Evolutionary conservation across 768 basidiomycete genomes (phyloP), one percentile per base, ranked within the genome.

Genomic region (Trametes elegans): DNA sequence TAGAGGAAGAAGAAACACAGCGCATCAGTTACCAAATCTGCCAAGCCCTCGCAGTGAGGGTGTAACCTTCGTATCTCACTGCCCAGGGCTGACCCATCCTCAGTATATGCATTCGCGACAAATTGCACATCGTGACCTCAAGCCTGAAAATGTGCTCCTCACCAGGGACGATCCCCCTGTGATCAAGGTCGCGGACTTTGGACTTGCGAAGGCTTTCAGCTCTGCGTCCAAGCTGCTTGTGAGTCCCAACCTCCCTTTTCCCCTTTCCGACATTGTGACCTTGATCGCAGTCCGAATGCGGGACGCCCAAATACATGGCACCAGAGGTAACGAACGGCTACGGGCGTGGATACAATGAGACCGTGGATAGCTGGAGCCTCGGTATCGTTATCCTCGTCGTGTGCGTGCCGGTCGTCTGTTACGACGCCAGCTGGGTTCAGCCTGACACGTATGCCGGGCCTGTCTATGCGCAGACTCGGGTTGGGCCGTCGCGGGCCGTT

Each of bases 111-210:
- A 90, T 57, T 74, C 73, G 5, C 74, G 82, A 62, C 88, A 87
- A 14, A 85, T 98, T 35, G 81, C 91, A 0, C 96, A 98, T 71
- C 87, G 96, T 40, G 96, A 98, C 69, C 73, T 97, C 39, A 97
- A 97, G 68, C 94, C 94, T 0, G 88, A 90, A 87, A 95, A 96
- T 61, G 83, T 95, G 7, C 79, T 96, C 2, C 71, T 97, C 13
- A 93, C 92, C 2, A 74, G 67, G 8, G 81, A 85, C 36, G 61
- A 75, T 2, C 88, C 88, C 0, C 88, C 88, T 0, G 70, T 73
- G 0, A 83, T 90, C 63, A 97, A 97, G 65, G 86, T 98, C 14
- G 94, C 95, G 2, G 95, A 98, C 69, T 98, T 97, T 66, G 96
- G 96, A 2, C 80, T 98, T 9, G 95, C 96, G 1, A 98, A 98